phyloP scores from a whole-genome alignment of 495 filamentous ascomycete genomes.

The Tetracladium marchalianum region DNA sequence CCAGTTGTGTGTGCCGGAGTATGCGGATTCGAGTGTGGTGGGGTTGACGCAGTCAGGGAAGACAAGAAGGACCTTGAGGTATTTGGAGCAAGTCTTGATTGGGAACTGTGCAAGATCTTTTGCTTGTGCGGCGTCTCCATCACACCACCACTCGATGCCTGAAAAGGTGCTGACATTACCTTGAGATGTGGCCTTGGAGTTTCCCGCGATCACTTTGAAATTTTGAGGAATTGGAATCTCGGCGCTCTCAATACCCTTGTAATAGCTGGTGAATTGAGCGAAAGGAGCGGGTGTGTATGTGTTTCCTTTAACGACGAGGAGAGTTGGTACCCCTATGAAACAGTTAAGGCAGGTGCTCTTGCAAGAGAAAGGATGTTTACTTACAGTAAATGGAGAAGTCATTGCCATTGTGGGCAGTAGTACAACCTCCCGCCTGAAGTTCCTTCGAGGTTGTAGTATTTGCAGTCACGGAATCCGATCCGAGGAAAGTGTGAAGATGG shows the following conservation, averaged over 20 bases:
- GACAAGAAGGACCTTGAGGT: slow-evolving; percentile 37
- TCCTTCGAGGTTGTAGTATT: slow-evolving; percentile 17
- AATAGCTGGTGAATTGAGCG: slow-evolving; percentile 18
- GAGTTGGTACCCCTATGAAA: slow-evolving; percentile 16
- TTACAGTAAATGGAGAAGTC: slow-evolving; percentile 23
- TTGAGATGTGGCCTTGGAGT: slow-evolving; percentile 9
- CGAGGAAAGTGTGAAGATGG: slow-evolving; percentile 24
- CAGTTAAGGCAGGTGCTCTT: not conserved
- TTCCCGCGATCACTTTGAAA: slow-evolving; percentile 18
- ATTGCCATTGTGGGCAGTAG: slow-evolving; percentile 22
- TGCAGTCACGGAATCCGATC: slow-evolving; percentile 22
- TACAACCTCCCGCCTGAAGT: slow-evolving; percentile 19
- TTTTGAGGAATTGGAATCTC: slow-evolving; percentile 21
- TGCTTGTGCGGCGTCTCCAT: slow-evolving; percentile 3
- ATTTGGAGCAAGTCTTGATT: slow-evolving; percentile 39
- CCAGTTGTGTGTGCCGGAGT: slow-evolving; percentile 5
- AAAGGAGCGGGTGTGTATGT: slow-evolving; percentile 15
- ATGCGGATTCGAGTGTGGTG: slow-evolving; percentile 15
- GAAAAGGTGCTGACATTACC: slow-evolving; percentile 8
- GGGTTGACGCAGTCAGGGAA: slow-evolving; percentile 27
- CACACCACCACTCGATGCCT: slow-evolving; percentile 19
- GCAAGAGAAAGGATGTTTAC: not conserved
- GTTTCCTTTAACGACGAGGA: slow-evolving; percentile 12
- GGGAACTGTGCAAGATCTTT: slow-evolving; percentile 14
- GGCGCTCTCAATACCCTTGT: slow-evolving; percentile 11